Conservation (phyloP, 1,284 basidiomycete genomes). For the Somion occarium region DNA sequence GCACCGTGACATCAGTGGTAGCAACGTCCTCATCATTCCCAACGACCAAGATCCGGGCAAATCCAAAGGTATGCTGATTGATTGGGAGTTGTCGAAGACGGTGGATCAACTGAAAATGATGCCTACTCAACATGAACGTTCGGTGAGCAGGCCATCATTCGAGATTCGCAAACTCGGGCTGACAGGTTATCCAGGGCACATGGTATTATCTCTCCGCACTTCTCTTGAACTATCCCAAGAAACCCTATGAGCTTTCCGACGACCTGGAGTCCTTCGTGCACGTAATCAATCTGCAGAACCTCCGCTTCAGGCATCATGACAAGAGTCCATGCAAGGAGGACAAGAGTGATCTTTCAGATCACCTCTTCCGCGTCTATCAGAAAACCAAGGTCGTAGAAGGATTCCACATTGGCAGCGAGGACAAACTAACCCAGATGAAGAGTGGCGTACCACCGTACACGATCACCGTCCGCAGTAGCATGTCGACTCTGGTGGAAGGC, state of each 20-base stretch:
- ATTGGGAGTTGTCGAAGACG: slow-evolving; percentile 1
- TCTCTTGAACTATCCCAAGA: slow-evolving; percentile 1
- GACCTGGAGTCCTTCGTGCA: slow-evolving; percentile 5
- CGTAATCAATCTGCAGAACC: not conserved
- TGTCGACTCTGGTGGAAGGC: not conserved
- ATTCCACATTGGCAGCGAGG: not conserved
- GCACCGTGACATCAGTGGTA: slow-evolving; percentile 3
- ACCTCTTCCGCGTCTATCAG: not conserved
- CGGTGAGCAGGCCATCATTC: too few species aligned
- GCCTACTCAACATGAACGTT: too few species aligned
- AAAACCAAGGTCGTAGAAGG: not conserved
- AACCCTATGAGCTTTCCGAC: slow-evolving; percentile 3
- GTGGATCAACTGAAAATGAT: not conserved
- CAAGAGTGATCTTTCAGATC: too few species aligned
- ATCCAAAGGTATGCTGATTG: slow-evolving; percentile 3
- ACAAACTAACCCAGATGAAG: not conserved
- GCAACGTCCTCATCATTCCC: slow-evolving; percentile 6
- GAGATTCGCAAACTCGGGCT: too few species aligned
- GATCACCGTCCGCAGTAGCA: not conserved
- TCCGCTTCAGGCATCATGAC: too few species aligned
- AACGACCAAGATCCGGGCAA: too few species aligned
- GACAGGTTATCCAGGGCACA: not conserved
- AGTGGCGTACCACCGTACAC: not conserved
- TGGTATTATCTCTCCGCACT: slow-evolving; percentile 1
- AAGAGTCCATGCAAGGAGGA: too few species aligned